Percentiles rank a stretch among this genome's conserved stretches.
Evolutionary conservation across 441 rosid species (phyloP).

Genomic region (Erodium texanum): DNA sequence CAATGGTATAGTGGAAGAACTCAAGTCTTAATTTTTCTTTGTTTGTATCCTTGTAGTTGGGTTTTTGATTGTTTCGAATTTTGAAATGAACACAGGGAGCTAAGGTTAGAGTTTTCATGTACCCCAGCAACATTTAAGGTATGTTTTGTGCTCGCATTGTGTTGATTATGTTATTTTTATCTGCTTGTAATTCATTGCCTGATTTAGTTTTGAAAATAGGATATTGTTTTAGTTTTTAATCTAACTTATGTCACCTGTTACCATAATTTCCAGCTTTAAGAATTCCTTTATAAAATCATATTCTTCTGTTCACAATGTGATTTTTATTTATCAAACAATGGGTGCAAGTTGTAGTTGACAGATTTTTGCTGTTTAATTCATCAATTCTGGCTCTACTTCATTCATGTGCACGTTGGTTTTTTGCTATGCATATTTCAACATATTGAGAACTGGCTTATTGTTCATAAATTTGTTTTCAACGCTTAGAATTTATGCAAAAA

Average conservation of each 20-base stretch:
- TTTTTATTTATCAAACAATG: too few species aligned
- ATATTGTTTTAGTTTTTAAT: neutral
- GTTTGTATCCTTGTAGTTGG: neutral
- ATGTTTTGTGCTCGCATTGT: too few species aligned
- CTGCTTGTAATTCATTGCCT: too few species aligned
- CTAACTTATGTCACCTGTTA: neutral
- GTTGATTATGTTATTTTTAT: too few species aligned
- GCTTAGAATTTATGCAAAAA: neutral
- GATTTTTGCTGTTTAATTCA: neutral
- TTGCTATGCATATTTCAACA: too few species aligned
- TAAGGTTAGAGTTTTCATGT: conserved; percentile 46
- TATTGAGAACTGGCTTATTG: neutral
- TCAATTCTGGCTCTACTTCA: neutral
- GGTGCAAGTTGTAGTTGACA: neutral
- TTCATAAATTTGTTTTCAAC: neutral
- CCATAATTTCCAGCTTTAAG: neutral
- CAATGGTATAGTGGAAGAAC: conserved; percentile 45
- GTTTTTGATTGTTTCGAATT: neutral
- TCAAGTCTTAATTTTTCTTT: neutral
- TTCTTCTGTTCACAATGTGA: too few species aligned
- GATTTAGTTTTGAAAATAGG: too few species aligned
- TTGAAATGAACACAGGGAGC: conserved; percentile 39
- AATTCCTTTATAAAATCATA: neutral
- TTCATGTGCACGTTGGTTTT: neutral
- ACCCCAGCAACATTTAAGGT: too few species aligned